Base-by-base conservation (phyloP, 305 asterid species). In the Fraxinus albicans region DNA sequence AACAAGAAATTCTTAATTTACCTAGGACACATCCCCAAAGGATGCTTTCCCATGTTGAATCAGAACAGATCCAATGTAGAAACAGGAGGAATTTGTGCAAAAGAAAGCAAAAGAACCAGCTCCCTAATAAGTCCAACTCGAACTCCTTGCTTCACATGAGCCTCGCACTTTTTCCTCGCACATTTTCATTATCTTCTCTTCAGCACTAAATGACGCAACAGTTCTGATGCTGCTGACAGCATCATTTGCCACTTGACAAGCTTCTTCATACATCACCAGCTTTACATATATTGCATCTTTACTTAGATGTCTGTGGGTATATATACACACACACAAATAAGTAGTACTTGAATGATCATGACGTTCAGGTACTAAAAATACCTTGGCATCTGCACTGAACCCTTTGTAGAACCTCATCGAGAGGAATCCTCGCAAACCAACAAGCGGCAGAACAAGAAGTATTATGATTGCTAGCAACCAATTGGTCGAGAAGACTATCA, bases 211-310 rank as follows among this genome's bases (percentile, higher is more conserved):
- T 3, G 97, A 93, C 31, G 86, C 89, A 1, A 93, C 89, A 0
- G 96, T 93, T 83, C 89, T 89, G 31, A 91, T 91, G 47, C 90
- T 89, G 35, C 93, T 85, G 17, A 92, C 80, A 4, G 97, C 97
- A 47, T 93, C 93, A 44, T 81, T 88, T 15, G 93, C 94, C 10
- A 90, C 92, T 60, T 91, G 91, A 77, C 93, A 86, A 25, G 91
- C 93, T 55, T 86, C 91, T 80, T 90, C 94, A 79, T 86, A 85
- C 80, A 81, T 85, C 21, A 77, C 84, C 95, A 89, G 63, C 33
- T 47, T 13, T 58, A 8, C 31, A 25, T 23, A 17, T 10, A 36
- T 74, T 36, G 65, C 73, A 25, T 23, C 35, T 65, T 65, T 65
- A 65, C 17, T 65, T 65, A 3, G 73, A 25, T 65, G n/a, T 65